Evolutionary conservation across 352 stramenopile species (phyloP).

Genomic region (Phytopythium oedochilum): DNA sequence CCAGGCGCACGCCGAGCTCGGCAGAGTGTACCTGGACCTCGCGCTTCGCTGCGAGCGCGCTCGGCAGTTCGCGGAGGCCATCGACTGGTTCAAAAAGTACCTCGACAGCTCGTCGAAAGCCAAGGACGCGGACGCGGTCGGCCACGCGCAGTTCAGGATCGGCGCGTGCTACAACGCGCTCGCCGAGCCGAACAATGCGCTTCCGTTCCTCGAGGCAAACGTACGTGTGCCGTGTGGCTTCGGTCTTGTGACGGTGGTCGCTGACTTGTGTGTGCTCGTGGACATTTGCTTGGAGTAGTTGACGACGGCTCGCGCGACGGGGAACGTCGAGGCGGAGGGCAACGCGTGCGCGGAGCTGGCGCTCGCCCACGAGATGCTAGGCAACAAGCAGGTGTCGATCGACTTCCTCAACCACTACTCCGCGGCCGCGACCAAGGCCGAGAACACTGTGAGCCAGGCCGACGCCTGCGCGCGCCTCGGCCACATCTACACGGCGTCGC

Average conservation of each 20-base stretch:
- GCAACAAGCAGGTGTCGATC: conserved; percentile 76
- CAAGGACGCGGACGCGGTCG: conserved; percentile 48
- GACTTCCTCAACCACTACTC: conserved; percentile 88
- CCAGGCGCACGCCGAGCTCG: conserved; percentile 62
- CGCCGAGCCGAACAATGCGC: conserved; percentile 47
- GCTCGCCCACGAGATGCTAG: conserved; percentile 78
- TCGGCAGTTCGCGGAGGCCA: conserved; percentile 35
- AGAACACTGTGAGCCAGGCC: conserved; percentile 85
- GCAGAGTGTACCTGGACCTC: conserved; percentile 72
- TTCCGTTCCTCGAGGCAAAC: conserved; percentile 84
- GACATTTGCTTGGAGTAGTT: conserved; percentile 19
- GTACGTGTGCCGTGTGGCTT: conserved; percentile 22
- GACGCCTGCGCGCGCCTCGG: conserved; percentile 84
- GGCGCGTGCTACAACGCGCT: conserved; percentile 72
- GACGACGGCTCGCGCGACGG: conserved; percentile 41
- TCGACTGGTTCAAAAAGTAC: conserved; percentile 72
- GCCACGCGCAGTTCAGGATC: conserved; percentile 70
- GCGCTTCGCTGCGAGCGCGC: conserved; percentile 39
- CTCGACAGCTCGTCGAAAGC: conserved; percentile 67
- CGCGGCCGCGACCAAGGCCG: conserved; percentile 65
- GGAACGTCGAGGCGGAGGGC: conserved; percentile 71
- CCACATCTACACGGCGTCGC: conserved; percentile 75
- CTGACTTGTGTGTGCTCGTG: no score
- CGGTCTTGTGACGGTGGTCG: no score
- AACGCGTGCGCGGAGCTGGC: conserved; percentile 85